Evolutionary conservation across 2,329 filamentous ascomycete genomes (phyloP), one percentile per base, ranked within the genome.

Genomic region (Gyromitra esculenta): DNA sequence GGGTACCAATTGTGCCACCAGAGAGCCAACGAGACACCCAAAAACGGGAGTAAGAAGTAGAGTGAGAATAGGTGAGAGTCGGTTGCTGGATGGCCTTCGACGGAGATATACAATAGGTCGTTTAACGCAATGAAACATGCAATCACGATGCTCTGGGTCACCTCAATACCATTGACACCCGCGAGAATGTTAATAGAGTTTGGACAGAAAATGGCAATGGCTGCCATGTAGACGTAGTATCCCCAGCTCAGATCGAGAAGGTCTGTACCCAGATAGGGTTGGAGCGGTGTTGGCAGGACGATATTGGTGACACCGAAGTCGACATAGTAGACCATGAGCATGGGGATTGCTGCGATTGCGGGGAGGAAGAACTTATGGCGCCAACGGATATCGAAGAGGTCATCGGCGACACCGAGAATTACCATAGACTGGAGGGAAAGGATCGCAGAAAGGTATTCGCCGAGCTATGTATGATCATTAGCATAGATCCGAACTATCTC

Each of bases 181-280:
- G 96, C 96, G n/a, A 99, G 87, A 85, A 99, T 99, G 86, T 99
- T 99, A 88, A 99, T 99, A 84, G 93, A 94, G 85, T 99, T 98
- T 5, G 96, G 94, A 80, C 94, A 97, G 86, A 99, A 99, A 84
- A 99, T 99, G 82, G 95, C 92, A 80, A 99, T 89, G 73, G 92
- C 91, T 67, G 93, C 93, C 96, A 99, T 99, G 87, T 98, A 99
- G 82, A 91, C 86, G 85, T 99, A 99, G 88, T 99, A 99, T 21
- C 78, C 76, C 79, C 79, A 81, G 5, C 68, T 63, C 18, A 79
- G 57, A 83, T 98, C 90, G 82, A 98, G 87, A 63, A 97, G 88
- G 80, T 93, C 89, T 77, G 82, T 82, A 41, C 94, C 94, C 7
- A 97, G 86, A 82, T 96, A 96, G 15, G 90, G 90, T 82, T 94